Evolutionary conservation across 306 rosid genomes (phyloP).

Genomic region (Citrullus mucosospermus): DNA sequence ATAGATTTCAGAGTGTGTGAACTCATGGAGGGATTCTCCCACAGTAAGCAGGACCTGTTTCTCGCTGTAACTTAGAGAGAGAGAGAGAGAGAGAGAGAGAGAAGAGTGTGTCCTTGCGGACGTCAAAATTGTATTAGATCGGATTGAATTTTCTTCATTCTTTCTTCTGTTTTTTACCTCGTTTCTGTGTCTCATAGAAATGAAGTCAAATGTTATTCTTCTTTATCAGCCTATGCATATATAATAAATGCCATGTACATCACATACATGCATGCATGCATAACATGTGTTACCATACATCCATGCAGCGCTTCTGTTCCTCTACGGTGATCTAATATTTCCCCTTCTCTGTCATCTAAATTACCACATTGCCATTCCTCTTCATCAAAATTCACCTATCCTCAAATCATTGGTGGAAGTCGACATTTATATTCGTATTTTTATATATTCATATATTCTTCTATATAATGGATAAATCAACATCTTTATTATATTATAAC

Average conservation of each 20-base stretch:
- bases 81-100: conserved; percentile 41
- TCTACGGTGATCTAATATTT: too few relatives aligned
- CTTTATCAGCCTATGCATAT: conserved; percentile 17
- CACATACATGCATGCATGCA: conserved; percentile 4
- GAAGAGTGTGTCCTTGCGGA: conserved; percentile 48
- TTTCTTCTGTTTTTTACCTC: conserved; percentile 6
- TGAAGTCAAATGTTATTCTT: conserved; percentile 70
- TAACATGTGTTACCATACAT: neutral
- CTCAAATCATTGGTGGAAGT: too few relatives aligned
- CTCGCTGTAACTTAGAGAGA: conserved; percentile 27
- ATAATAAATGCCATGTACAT: neutral
- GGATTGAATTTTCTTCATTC: conserved; percentile 70
- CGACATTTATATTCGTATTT: too few relatives aligned
- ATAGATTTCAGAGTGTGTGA: conserved; percentile 42
- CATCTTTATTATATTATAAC: too few relatives aligned
- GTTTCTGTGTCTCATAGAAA: conserved; percentile 7
- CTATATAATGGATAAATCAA: too few relatives aligned
- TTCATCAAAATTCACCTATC: too few relatives aligned
- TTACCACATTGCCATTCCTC: neutral
- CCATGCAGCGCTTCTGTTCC: neutral
- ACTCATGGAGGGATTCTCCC: conserved; percentile 13
- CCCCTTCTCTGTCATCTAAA: neutral
- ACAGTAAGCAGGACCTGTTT: conserved; percentile 20
- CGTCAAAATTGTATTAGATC: conserved; percentile 87
- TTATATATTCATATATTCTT: too few relatives aligned